Percentiles rank a stretch among this genome's conserved stretches.
phyloP scores from a whole-genome alignment of 1,284 basidiomycete genomes.

The Lentinus polychrous region DNA sequence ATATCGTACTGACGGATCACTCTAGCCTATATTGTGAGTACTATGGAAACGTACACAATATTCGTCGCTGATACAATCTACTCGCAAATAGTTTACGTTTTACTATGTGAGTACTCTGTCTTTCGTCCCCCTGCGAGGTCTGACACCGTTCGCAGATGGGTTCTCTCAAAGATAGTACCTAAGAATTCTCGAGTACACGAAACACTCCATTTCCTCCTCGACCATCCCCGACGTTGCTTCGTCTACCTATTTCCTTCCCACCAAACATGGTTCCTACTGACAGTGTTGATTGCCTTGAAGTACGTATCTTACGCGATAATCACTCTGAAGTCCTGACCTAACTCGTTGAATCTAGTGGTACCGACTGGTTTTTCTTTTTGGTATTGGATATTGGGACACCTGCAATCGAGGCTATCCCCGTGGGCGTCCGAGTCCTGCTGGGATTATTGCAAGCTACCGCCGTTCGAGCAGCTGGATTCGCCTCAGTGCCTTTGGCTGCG shows the following conservation, averaged over 20 bases:
- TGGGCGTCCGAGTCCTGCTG: conserved; percentile 58
- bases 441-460: conserved; percentile 74
- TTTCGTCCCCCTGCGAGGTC: no score
- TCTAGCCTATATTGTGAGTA: conserved; percentile 67
- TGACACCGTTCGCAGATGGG: conserved; percentile 51
- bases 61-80: not conserved
- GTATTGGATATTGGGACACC: conserved; percentile 85
- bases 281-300: conserved; percentile 65
- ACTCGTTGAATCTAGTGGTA: conserved; percentile 20
- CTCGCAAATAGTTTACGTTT: conserved; percentile 45
- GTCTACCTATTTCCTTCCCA: conserved; percentile 93
- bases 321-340: not conserved
- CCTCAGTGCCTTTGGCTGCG: conserved; percentile 59
- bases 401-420: conserved; percentile 63
- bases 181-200: conserved; percentile 59
- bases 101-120: conserved; percentile 43
- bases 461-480: conserved; percentile 87
- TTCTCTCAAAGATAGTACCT: conserved; percentile 57
- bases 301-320: conserved; percentile 32
- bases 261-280: conserved; percentile 90
- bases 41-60: no score
- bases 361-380: conserved; percentile 84
- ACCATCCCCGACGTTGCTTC: conserved; percentile 95
- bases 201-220: conserved; percentile 86
- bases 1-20: conserved; percentile 6